These are phyloP conservation scores for Talaromyces sp. DNA, from an alignment of 2,329 filamentous ascomycete genomes.

Conservation along the genomic window DNA sequence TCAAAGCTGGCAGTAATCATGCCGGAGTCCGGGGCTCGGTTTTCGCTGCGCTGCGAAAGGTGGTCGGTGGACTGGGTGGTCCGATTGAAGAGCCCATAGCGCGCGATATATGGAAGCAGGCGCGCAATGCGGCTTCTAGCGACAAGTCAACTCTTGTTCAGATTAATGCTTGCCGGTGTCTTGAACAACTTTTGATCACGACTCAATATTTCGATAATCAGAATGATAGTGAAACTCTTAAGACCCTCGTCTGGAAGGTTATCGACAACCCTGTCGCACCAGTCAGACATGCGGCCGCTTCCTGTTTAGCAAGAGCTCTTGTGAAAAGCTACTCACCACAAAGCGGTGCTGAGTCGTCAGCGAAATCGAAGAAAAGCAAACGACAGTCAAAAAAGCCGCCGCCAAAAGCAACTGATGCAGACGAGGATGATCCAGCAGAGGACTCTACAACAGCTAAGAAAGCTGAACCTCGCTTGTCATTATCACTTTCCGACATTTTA, in stretches of 20 bases:
- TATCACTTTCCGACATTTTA: conserved; percentile 75
- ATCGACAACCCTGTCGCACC: conserved; percentile 73
- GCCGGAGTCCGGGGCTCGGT: conserved; percentile 77
- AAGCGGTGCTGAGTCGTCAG: conserved; percentile 49
- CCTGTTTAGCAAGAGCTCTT: conserved; percentile 77
- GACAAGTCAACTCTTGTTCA: conserved; percentile 85
- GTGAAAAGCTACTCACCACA: conserved; percentile 74
- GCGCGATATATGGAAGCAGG: conserved; percentile 93
- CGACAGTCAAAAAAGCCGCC: conserved; percentile 65
- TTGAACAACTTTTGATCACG: conserved; percentile 67
- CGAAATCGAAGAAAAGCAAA: conserved; percentile 67
- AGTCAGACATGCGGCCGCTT: conserved; percentile 81
- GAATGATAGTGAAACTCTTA: conserved; percentile 85
- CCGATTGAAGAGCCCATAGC: conserved; percentile 80
- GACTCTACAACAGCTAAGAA: conserved; percentile 68
- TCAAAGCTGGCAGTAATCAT: conserved; percentile 76
- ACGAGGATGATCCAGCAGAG: conserved; percentile 72
- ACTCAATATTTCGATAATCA: conserved; percentile 84
- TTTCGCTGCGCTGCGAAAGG: conserved; percentile 71
- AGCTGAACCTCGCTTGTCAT: conserved; percentile 63
- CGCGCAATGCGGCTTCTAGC: conserved; percentile 67
- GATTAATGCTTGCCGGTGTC: conserved; percentile 71
- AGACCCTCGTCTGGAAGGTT: conserved; percentile 76
- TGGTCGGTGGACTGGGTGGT: conserved; percentile 68
- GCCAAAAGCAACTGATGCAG: conserved; percentile 56